These are phyloP conservation scores for Haematococcus sp. DNA, from an alignment of 139 green algal species.

Conservation along the genomic window DNA sequence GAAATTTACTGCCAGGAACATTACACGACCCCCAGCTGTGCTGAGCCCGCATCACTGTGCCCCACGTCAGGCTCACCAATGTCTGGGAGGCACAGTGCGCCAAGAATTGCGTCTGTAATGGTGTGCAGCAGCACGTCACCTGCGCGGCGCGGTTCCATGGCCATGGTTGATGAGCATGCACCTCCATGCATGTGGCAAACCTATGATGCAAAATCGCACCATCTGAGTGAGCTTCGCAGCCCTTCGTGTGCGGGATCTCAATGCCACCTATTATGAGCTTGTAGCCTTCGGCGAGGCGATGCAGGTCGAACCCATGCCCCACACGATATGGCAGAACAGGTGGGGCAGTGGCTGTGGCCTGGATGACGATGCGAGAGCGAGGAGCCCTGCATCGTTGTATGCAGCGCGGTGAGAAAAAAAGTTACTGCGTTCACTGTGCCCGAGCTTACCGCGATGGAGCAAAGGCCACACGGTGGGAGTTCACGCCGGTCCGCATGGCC, in stretches of 20 bases:
- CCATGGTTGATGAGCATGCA: too few species aligned
- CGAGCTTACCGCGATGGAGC: too few species aligned
- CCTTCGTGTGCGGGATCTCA: slow-evolving; percentile 92
- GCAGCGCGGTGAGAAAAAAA: too few species aligned
- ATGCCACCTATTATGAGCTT: slow-evolving; percentile 94
- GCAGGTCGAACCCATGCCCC: slow-evolving; percentile 89
- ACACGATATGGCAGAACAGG: slow-evolving; percentile 63
- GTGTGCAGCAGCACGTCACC: slow-evolving; percentile 96
- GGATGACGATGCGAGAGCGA: not conserved
- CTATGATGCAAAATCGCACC: slow-evolving; percentile 41
- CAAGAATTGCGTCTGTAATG: slow-evolving; percentile 93
- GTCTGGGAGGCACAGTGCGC: slow-evolving; percentile 92
- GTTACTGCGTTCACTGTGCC: too few species aligned
- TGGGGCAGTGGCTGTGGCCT: slow-evolving; percentile 8
- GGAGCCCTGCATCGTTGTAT: too few species aligned
- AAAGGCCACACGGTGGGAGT: too few species aligned
- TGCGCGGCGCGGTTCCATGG: too few species aligned
- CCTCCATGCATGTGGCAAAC: too few species aligned
- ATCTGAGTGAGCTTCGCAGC: slow-evolving; percentile 96
- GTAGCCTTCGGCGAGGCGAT: slow-evolving; percentile 86
- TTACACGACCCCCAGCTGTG: too few species aligned
- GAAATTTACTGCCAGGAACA: too few species aligned
- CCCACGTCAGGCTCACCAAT: slow-evolving; percentile 85
- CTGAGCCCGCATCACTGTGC: too few species aligned
- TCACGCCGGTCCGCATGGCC: too few species aligned